Evolutionary conservation across 2,329 filamentous ascomycete genomes (phyloP).

Genomic region (Diaporthe citri): DNA sequence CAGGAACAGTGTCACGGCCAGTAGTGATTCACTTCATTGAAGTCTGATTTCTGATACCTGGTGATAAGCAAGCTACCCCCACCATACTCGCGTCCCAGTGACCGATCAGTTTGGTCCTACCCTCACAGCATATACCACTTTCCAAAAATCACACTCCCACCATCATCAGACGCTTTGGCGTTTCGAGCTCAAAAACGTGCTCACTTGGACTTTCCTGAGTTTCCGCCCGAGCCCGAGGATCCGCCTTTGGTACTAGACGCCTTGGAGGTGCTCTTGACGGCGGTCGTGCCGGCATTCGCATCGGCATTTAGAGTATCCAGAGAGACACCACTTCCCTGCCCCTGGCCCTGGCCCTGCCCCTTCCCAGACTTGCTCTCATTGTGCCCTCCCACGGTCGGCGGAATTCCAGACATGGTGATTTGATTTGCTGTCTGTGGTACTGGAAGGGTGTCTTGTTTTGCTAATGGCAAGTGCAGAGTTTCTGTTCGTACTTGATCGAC

Average conservation of each 20-base stretch:
- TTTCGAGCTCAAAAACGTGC: not conserved
- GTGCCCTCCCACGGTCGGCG: not conserved
- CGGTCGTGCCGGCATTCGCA: not conserved
- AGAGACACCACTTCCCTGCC: not conserved
- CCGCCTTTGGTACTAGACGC: not conserved
- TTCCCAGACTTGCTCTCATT: not conserved
- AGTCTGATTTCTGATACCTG: not conserved
- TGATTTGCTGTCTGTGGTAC: too few relatives aligned
- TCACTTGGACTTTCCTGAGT: not conserved
- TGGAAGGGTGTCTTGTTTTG: too few relatives aligned
- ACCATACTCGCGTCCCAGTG: not conserved
- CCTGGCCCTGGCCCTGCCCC: not conserved
- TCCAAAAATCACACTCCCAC: not conserved
- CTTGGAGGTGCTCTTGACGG: not conserved
- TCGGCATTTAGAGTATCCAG: not conserved
- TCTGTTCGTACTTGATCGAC: too few relatives aligned
- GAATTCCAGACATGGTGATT: not conserved
- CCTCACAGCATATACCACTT: not conserved
- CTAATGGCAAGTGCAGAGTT: too few relatives aligned
- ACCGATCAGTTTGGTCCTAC: too few relatives aligned
- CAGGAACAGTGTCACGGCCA: not conserved
- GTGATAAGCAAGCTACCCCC: not conserved
- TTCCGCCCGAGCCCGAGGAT: not conserved
- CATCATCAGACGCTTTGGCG: not conserved
- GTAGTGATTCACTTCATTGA: not conserved